Evolutionary conservation across 2,329 filamentous ascomycete species (phyloP).

Genomic region (Aspergillus costaricaensis): DNA sequence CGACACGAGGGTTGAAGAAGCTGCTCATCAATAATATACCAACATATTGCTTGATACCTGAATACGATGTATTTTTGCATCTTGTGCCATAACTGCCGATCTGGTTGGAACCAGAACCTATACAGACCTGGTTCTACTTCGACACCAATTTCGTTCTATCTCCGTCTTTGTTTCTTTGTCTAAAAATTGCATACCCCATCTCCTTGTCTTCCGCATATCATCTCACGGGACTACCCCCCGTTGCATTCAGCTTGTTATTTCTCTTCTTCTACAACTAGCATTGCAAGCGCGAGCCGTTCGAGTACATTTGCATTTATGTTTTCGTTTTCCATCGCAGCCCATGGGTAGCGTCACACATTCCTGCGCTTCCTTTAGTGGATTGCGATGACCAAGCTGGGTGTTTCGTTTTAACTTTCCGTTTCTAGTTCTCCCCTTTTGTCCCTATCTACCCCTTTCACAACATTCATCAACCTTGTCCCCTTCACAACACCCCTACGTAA

Average conservation of each 20-base stretch:
- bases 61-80: conserved; percentile 8
- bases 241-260: conserved; percentile 36
- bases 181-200: conserved; percentile 41
- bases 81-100: conserved; percentile 19
- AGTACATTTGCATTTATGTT: conserved; percentile 31
- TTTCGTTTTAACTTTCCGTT: conserved; percentile 6
- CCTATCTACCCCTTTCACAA: conserved; percentile 4
- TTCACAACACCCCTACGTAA: conserved; percentile 11
- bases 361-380: conserved; percentile 4
- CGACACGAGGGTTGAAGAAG: conserved; percentile 5
- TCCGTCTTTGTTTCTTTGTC: conserved; percentile 23
- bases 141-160: conserved; percentile 8
- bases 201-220: conserved; percentile 33
- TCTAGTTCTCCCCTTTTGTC: conserved; percentile 8
- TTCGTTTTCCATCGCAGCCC: conserved; percentile 14
- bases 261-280: conserved; percentile 46
- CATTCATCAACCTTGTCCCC: not conserved
- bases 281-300: conserved; percentile 50
- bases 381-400: conserved; percentile 10
- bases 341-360: conserved; percentile 13
- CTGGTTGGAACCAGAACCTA: conserved; percentile 11
- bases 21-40: conserved; percentile 11
- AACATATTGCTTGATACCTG: conserved; percentile 13
- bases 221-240: conserved; percentile 33
- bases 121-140: conserved; percentile 11